Conservation (phyloP, 2,329 filamentous ascomycete genomes). For the Aspergillus flavus region DNA sequence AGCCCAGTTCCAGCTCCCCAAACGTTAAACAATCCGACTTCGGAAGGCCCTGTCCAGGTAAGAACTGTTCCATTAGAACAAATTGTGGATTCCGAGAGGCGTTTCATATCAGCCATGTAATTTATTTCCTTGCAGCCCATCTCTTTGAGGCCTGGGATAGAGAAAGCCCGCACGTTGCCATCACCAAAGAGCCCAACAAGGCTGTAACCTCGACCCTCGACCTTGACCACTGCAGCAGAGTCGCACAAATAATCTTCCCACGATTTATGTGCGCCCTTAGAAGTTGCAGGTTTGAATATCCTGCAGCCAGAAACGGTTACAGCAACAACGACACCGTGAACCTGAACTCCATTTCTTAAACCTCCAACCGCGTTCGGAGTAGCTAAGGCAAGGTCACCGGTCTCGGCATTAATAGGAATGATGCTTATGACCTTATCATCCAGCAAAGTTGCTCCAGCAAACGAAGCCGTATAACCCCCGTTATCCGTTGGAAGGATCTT, state of each 20-base stretch:
- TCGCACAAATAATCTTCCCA: slow-evolving; percentile 86
- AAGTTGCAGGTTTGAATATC: slow-evolving; percentile 80
- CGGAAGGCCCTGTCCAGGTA: slow-evolving; percentile 85
- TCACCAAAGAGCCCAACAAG: slow-evolving; percentile 86
- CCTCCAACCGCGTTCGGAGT: slow-evolving; percentile 75
- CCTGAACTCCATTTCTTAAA: slow-evolving; percentile 71
- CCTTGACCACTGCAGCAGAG: slow-evolving; percentile 73
- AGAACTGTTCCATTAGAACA: slow-evolving; percentile 80
- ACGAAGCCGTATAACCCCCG: slow-evolving; percentile 71
- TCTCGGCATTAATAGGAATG: slow-evolving; percentile 76
- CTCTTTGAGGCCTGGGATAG: slow-evolving; percentile 85
- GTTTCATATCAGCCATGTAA: slow-evolving; percentile 70
- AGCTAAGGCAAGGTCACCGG: slow-evolving; percentile 74
- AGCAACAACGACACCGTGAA: slow-evolving; percentile 79
- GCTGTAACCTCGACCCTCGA: slow-evolving; percentile 74
- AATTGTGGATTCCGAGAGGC: slow-evolving; percentile 70
- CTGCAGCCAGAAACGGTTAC: slow-evolving; percentile 75
- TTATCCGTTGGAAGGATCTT: slow-evolving; percentile 77
- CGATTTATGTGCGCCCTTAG: slow-evolving; percentile 88
- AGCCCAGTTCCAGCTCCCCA: slow-evolving; percentile 75
- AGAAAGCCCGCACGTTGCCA: slow-evolving; percentile 75
- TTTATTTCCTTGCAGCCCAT: slow-evolving; percentile 68
- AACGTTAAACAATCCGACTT: slow-evolving; percentile 78
- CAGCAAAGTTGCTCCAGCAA: slow-evolving; percentile 68
- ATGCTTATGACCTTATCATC: slow-evolving; percentile 75